Conservation (phyloP, 1,284 basidiomycete species). For the Malassezia globosa region DNA sequence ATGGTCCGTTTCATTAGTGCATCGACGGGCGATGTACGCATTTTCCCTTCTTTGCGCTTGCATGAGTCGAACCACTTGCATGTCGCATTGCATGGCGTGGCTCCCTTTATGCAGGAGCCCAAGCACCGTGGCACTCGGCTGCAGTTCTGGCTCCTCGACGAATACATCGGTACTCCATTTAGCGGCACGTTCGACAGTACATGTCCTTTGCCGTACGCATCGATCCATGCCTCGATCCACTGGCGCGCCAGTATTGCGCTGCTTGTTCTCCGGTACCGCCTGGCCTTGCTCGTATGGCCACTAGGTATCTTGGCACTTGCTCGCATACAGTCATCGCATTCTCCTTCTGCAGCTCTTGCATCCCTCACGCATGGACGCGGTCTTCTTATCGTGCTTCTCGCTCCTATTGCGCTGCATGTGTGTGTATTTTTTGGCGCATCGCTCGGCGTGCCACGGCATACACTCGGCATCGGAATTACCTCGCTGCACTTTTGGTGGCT, state of each 20-base stretch:
- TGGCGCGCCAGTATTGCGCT: constrained; percentile 33
- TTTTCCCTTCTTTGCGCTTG: constrained; percentile 25
- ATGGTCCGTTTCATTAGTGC: constrained; percentile 26
- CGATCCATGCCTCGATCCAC: constrained; percentile 23
- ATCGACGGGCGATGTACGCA: constrained; percentile 31
- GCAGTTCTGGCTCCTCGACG: constrained; percentile 32
- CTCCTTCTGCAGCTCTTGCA: constrained; percentile 4
- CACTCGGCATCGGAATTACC: constrained; percentile 4
- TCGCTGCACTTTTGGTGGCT: constrained; percentile 7
- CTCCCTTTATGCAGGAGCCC: constrained; percentile 36
- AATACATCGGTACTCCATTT: constrained; percentile 2
- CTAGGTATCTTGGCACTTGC: constrained; percentile 21
- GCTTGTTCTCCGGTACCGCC: constrained; percentile 34
- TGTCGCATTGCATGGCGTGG: constrained; percentile 31
- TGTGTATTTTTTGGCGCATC: neutral
- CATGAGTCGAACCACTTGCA: constrained; percentile 15
- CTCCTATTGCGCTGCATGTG: constrained; percentile 1
- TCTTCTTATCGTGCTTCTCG: neutral
- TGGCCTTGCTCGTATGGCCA: constrained; percentile 28
- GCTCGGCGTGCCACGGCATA: constrained; percentile 1
- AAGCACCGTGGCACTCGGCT: constrained; percentile 17
- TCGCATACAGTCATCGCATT: neutral
- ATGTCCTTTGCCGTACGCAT: constrained; percentile 20
- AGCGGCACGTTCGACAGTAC: neutral
- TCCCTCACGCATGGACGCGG: neutral